Evolutionary conservation across 2,329 filamentous ascomycete species (phyloP).

Genomic region (Penicillium occitanis): DNA sequence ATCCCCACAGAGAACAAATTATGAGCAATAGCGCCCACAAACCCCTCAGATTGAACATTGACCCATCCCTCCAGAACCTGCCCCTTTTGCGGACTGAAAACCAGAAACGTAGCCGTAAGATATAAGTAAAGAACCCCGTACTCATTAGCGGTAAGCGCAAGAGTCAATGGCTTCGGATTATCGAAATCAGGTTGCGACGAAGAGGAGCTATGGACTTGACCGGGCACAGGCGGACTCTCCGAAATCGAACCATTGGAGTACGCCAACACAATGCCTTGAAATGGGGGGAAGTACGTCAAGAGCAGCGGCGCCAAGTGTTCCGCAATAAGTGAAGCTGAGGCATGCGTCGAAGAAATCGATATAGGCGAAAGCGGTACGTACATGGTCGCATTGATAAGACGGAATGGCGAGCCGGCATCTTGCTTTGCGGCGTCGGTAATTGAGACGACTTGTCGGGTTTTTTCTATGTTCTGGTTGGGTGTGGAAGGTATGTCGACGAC

Average conservation of each 20-base stretch:
- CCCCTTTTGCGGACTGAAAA: conserved; percentile 75
- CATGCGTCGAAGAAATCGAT: conserved; percentile 52
- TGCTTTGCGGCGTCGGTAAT: conserved; percentile 20
- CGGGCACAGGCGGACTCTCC: conserved; percentile 37
- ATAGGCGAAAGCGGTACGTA: conserved; percentile 62
- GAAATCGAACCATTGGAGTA: conserved; percentile 51
- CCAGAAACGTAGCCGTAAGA: conserved; percentile 80
- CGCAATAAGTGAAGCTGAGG: conserved; percentile 58
- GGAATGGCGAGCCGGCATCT: conserved; percentile 65
- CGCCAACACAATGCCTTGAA: conserved; percentile 58
- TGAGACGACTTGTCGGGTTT: conserved; percentile 25
- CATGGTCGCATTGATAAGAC: conserved; percentile 75
- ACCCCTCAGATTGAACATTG: conserved; percentile 83
- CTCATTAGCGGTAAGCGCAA: conserved; percentile 63
- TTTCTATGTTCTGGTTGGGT: conserved; percentile 4
- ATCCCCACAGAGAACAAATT: conserved; percentile 91
- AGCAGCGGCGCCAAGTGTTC: conserved; percentile 63
- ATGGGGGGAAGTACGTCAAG: conserved; percentile 62
- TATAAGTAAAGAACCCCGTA: conserved; percentile 84
- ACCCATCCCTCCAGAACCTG: conserved; percentile 76
- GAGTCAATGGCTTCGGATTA: conserved; percentile 41
- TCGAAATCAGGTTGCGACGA: conserved; percentile 11
- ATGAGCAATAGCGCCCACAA: conserved; percentile 84
- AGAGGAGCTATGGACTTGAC: conserved; percentile 27
- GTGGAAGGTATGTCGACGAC: background rate